These are phyloP conservation scores for Populus davidiana DNA, from an alignment of 345 rosid genomes.

Conservation along the genomic window DNA sequence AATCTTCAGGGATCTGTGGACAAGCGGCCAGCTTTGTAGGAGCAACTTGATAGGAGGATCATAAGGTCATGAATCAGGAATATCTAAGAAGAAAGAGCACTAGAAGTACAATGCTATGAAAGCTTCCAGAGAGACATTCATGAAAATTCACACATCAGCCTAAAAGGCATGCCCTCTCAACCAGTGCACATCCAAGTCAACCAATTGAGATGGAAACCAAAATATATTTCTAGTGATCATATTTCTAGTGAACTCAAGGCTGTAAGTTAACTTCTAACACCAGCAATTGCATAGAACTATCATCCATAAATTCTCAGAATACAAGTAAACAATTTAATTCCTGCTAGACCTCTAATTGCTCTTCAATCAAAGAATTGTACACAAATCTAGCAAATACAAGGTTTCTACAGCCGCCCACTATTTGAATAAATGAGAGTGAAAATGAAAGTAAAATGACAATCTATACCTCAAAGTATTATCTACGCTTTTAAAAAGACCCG, in stretches of 20 bases:
- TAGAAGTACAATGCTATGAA: too few relatives aligned
- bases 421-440: constrained; percentile 30
- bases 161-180: too few relatives aligned
- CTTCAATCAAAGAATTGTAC: constrained; percentile 23
- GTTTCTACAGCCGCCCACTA: constrained; percentile 15
- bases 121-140: neutral
- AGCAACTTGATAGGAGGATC: too few relatives aligned
- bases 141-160: too few relatives aligned
- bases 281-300: constrained; percentile 11
- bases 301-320: constrained; percentile 4
- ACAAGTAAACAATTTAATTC: constrained; percentile 12
- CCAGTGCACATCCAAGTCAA: too few relatives aligned
- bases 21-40: too few relatives aligned
- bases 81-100: too few relatives aligned
- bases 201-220: too few relatives aligned
- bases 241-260: constrained; percentile 10
- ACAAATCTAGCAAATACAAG: constrained; percentile 25
- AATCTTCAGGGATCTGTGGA: neutral
- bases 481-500: constrained; percentile 18
- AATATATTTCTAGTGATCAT: neutral
- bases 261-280: constrained; percentile 1
- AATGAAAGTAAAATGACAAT: constrained; percentile 24
- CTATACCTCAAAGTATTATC: constrained; percentile 42
- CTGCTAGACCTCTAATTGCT: constrained; percentile 35
- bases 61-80: neutral